Evolutionary conservation across 257 asterid genomes (phyloP), one percentile per base, ranked within the genome.

Genomic region (Henckelia pumila): DNA sequence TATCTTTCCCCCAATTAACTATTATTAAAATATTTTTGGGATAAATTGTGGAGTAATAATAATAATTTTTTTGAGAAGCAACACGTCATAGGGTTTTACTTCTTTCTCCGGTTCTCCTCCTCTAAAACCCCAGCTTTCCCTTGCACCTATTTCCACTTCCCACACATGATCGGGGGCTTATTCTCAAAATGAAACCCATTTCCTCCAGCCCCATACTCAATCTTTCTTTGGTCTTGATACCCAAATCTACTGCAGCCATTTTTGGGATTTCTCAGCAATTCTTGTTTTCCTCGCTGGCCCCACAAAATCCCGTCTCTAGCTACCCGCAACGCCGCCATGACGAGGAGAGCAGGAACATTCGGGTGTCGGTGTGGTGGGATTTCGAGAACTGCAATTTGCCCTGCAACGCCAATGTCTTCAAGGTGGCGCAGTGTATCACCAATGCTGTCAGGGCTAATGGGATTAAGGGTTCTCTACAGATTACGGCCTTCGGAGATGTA

Each of bases 301-400:
- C 23, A 20, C 88, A 72, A 11, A 53, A 17, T 44, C 68, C 69
- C 1, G 65, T 21, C 25, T 50, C 78, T 25, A 37, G 76, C 14
- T 63, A 79, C 80, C 56, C 73, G 11, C 69, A 71, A 23, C 83
- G 95, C 56, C 86, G 94, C 28, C 85, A 76, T 32, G 96, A 85
- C 70, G 97, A 90, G 37, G 94, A 85, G 74, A 79, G 89, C 67
- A 89, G 96, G 62, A 68, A 60, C 61, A 95, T 90, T 37, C 84
- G 89, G 75, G 95, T 93, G 1, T 90, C 98, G 2, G 98, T 93
- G 35, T 93, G 97, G 98, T 93, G 98, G 98, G 98, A 93, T 76
- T 88, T 93, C 61, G 98, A 93, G 81, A 93, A 90, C 67, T 93
- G 98, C 53, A 21, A 71, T 24, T 69, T 89, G 20, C 97, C 97